These are phyloP conservation scores for Papiliotrema terrestris DNA, from an alignment of 1,284 basidiomycete genomes.

Conservation along the genomic window DNA sequence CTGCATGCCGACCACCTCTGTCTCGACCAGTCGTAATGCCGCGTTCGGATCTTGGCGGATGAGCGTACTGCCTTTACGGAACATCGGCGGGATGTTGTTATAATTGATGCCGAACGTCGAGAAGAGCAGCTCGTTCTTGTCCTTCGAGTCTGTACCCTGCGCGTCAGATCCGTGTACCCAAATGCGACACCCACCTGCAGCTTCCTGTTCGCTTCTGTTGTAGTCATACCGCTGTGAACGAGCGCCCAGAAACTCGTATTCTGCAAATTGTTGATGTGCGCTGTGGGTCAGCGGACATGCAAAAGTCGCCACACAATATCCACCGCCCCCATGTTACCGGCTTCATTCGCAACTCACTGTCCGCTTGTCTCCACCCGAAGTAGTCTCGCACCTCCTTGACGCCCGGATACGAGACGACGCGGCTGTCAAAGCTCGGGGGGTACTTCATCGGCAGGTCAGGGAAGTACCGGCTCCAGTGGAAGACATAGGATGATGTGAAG, in stretches of 20 bases:
- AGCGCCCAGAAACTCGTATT: conserved; percentile 96
- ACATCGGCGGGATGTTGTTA: conserved; percentile 68
- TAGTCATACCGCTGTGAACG: conserved; percentile 71
- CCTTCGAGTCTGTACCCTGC: conserved; percentile 79
- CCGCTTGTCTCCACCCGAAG: conserved; percentile 91
- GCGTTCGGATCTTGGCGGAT: conserved; percentile 54
- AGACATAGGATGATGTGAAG: conserved; percentile 90
- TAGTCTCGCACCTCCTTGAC: conserved; percentile 78
- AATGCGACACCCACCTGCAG: conserved; percentile 56
- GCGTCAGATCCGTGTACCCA: not conserved
- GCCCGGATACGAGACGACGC: conserved; percentile 79
- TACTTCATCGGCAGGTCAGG: conserved; percentile 64
- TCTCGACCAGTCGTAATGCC: not conserved
- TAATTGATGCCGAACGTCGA: conserved; percentile 83
- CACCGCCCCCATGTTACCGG: too few relatives aligned
- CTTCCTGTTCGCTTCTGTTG: conserved; percentile 75
- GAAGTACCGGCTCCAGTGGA: conserved; percentile 78
- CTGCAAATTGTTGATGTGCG: conserved; percentile 97
- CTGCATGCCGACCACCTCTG: not conserved
- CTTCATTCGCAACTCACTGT: conserved; percentile 63
- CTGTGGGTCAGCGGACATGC: conserved; percentile 50
- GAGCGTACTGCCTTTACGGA: conserved; percentile 80
- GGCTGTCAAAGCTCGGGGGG: conserved; percentile 88
- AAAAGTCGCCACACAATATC: too few relatives aligned
- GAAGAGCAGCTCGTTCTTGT: conserved; percentile 90